A percentile compares a stretch with the other conserved stretches of the same genome.
phyloP scores from a whole-genome alignment of 2,329 filamentous ascomycete genomes.

The Colletotrichum noveboracense region DNA sequence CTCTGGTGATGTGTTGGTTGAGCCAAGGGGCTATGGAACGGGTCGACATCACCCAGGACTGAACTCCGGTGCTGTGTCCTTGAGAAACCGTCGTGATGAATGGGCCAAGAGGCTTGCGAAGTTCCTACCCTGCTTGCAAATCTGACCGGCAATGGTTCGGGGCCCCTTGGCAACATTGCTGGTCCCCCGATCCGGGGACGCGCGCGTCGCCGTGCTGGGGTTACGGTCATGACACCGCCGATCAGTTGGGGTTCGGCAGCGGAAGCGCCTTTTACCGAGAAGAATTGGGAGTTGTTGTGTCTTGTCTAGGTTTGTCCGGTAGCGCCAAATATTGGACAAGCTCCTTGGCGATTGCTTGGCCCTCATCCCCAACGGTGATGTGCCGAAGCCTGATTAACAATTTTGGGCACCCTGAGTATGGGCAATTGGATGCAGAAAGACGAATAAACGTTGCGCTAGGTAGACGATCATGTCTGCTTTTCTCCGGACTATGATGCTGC shows the following conservation, averaged over 20 bases:
- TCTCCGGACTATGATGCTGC: not conserved
- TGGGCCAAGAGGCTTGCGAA: conserved; percentile 1
- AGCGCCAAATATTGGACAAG: not conserved
- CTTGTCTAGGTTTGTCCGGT: not conserved
- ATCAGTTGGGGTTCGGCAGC: not conserved
- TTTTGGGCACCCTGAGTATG: not conserved
- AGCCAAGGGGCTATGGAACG: not conserved
- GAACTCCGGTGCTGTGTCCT: not conserved
- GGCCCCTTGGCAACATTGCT: not conserved
- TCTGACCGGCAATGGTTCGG: not conserved
- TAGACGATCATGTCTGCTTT: not conserved
- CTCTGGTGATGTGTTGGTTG: not conserved
- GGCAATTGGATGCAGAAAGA: not conserved
- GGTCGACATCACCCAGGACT: not conserved
- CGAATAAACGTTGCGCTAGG: not conserved
- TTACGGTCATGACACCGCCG: not conserved
- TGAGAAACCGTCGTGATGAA: not conserved
- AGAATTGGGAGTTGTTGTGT: not conserved
- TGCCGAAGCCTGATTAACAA: not conserved
- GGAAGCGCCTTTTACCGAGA: not conserved
- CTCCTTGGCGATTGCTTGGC: conserved; percentile 3
- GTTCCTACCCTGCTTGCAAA: not conserved
- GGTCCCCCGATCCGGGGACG: not conserved
- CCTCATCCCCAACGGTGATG: not conserved
- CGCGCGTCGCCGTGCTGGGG: not conserved